Conservation (phyloP, 2,329 filamentous ascomycete genomes). For the Orbilia oligospora region DNA sequence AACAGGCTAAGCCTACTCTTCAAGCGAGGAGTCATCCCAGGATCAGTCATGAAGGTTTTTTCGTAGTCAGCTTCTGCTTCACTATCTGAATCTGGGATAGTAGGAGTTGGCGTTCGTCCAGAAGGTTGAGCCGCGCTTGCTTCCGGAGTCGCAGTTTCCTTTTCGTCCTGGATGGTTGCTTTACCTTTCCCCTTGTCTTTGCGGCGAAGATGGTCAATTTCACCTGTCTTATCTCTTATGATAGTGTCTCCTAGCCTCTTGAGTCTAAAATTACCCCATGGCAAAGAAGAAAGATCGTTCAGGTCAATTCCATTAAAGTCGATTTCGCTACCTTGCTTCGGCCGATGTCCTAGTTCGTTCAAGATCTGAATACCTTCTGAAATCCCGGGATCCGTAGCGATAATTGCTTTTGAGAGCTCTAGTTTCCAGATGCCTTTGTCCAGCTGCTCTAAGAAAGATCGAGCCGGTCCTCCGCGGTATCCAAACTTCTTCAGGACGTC, state of each 20-base stretch:
- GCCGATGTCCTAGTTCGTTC: background rate
- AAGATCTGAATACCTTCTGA: constrained; percentile 13
- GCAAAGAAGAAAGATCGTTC: constrained; percentile 28
- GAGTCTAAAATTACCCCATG: constrained; percentile 35
- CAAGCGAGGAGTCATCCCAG: constrained; percentile 24
- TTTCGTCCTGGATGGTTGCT: background rate
- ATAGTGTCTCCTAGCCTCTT: background rate
- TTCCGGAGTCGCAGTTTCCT: too few relatives aligned
- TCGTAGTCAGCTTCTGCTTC: constrained; percentile 30
- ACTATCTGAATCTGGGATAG: background rate
- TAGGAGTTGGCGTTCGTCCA: background rate
- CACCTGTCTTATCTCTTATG: background rate
- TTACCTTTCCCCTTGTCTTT: constrained; percentile 1
- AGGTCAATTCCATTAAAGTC: constrained; percentile 31
- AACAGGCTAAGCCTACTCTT: constrained; percentile 8
- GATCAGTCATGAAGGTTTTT: constrained; percentile 33
- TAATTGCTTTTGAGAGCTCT: constrained; percentile 34
- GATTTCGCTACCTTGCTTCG: constrained; percentile 3
- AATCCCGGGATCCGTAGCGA: constrained; percentile 24
- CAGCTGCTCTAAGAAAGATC: constrained; percentile 27
- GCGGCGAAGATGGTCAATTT: background rate
- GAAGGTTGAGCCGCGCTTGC: background rate
- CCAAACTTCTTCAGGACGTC: constrained; percentile 40
- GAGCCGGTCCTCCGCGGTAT: constrained; percentile 24
- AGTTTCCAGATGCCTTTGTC: constrained; percentile 33